Evolutionary conservation across 2,329 filamentous ascomycete genomes (phyloP).

Genomic region (Penicillium sp.): DNA sequence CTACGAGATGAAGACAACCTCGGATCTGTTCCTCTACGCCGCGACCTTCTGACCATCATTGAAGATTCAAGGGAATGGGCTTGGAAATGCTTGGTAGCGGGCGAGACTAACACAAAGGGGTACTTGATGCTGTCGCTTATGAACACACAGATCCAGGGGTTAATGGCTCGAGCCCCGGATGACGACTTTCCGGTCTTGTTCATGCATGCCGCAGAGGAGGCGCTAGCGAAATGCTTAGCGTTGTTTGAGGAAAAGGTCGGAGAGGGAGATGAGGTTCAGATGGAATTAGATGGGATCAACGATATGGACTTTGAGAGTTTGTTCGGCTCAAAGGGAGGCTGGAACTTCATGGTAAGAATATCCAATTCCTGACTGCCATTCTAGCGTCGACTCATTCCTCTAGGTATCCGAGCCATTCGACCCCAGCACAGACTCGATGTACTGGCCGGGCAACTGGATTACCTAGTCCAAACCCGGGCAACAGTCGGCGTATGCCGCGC

Average conservation of each 20-base stretch:
- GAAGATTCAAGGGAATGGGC: slow-evolving; percentile 45
- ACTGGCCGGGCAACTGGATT: background rate
- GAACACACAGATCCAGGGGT: slow-evolving; percentile 44
- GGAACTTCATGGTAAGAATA: slow-evolving; percentile 44
- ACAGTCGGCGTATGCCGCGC: background rate
- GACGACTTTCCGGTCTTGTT: slow-evolving; percentile 37
- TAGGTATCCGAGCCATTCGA: background rate
- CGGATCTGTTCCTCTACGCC: slow-evolving; percentile 25
- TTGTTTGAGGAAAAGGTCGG: slow-evolving; percentile 26
- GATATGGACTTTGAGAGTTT: slow-evolving; percentile 26
- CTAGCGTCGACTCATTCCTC: background rate
- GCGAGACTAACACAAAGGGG: slow-evolving; percentile 59
- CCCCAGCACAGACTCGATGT: background rate
- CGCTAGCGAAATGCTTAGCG: slow-evolving; percentile 21
- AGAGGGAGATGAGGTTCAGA: slow-evolving; percentile 1
- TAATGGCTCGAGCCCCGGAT: slow-evolving; percentile 37
- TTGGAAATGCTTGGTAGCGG: slow-evolving; percentile 44
- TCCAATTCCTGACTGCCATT: too few relatives aligned
- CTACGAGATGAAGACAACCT: slow-evolving; percentile 29
- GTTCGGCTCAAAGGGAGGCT: slow-evolving; percentile 37
- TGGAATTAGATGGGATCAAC: slow-evolving; percentile 6
- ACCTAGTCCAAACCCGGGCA: background rate
- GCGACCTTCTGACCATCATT: slow-evolving; percentile 33
- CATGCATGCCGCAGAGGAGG: slow-evolving; percentile 41
- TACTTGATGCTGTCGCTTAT: slow-evolving; percentile 47